phyloP scores from a whole-genome alignment of 352 stramenopile genomes.

The Pythium grandisporangium region DNA sequence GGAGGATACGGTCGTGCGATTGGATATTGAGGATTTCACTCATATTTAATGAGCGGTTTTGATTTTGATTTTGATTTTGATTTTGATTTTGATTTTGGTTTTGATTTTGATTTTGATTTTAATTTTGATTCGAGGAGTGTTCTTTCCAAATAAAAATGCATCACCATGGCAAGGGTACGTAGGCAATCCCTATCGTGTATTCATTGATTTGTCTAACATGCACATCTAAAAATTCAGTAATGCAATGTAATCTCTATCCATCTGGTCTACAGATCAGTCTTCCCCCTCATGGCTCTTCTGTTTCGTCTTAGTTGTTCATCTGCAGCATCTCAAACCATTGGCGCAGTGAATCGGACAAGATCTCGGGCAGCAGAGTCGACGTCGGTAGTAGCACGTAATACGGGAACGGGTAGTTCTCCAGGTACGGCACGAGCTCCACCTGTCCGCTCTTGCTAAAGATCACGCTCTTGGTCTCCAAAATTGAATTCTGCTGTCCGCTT shows the following conservation, averaged over 20 bases:
- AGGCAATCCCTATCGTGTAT: not conserved
- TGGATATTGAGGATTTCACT: too few relatives aligned
- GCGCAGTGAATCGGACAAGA: constrained; percentile 97
- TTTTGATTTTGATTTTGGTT: too few relatives aligned
- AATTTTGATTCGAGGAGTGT: too few relatives aligned
- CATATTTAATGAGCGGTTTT: not conserved
- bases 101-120: too few relatives aligned
- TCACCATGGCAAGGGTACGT: too few relatives aligned
- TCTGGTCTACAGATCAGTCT: constrained; percentile 1
- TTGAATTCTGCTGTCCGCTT: constrained; percentile 90
- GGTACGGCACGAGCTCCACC: constrained; percentile 95
- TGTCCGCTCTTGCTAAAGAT: constrained; percentile 95
- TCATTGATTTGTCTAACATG: not conserved
- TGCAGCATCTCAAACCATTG: constrained; percentile 99
- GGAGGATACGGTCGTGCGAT: too few relatives aligned
- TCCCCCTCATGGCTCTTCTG: too few relatives aligned
- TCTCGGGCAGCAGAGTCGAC: constrained; percentile 94
- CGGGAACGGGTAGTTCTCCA: constrained; percentile 99
- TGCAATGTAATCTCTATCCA: constrained; percentile 3
- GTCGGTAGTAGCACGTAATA: constrained; percentile 98
- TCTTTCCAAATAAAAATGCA: too few relatives aligned
- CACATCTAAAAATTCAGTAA: constrained; percentile 2
- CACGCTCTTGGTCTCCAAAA: constrained; percentile 98
- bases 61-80: not conserved
- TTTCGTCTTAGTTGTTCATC: constrained; percentile 48